phyloP scores from a whole-genome alignment of 441 rosid genomes.

The Aquilaria agallochum region DNA sequence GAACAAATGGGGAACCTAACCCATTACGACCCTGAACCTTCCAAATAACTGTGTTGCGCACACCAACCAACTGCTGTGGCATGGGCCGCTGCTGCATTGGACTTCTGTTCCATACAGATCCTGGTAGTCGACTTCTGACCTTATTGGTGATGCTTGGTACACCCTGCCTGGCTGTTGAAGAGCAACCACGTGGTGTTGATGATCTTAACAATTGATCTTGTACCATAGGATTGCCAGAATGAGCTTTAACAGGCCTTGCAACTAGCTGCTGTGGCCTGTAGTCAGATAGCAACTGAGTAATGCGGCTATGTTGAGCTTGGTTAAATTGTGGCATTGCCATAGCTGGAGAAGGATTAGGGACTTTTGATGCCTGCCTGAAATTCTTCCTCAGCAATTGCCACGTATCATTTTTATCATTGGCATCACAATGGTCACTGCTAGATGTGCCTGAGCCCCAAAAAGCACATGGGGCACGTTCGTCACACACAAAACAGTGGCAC shows the following conservation, averaged over 20 bases:
- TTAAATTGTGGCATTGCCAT: conserved; percentile 17
- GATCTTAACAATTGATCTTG: conserved; percentile 17
- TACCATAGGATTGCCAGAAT: conserved; percentile 5
- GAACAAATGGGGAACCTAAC: conserved; percentile 20
- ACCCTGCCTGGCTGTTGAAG: conserved; percentile 27
- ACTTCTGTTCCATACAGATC: conserved; percentile 15
- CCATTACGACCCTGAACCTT: conserved; percentile 25
- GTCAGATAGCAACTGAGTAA: conserved; percentile 13
- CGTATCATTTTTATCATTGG: conserved; percentile 58
- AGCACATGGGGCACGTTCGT: conserved; percentile 67
- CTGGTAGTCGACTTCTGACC: conserved; percentile 16
- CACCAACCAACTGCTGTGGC: conserved; percentile 25
- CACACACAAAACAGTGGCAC: conserved; percentile 96
- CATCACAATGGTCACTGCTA: conserved; percentile 69
- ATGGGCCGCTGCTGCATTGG: conserved; percentile 15
- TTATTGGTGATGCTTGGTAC: conserved; percentile 25
- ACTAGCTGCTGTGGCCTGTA: conserved; percentile 17
- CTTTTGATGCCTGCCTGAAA: conserved; percentile 33
- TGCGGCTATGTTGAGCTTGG: conserved; percentile 21
- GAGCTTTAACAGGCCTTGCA: conserved; percentile 8
- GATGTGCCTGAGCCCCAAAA: conserved; percentile 54
- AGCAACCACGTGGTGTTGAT: conserved; percentile 31
- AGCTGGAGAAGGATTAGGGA: conserved; percentile 14
- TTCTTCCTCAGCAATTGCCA: conserved; percentile 63
- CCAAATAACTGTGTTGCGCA: conserved; percentile 21